Evolutionary conservation across 1,284 basidiomycete genomes (phyloP).

Genomic region (Irpex sp.): DNA sequence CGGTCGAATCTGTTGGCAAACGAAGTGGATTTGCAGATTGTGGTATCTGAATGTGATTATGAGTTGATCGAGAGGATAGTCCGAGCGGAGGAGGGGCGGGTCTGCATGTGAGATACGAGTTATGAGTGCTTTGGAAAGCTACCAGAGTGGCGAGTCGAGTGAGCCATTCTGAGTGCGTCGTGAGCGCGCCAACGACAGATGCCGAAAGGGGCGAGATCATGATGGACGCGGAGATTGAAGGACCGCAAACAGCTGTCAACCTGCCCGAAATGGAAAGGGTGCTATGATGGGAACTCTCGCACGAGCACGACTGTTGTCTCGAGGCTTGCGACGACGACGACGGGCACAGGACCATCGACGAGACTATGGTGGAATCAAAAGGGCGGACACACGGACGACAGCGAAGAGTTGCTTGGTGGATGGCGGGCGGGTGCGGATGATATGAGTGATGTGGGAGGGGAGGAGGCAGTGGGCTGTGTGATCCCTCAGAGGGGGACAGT

Average conservation of each 20-base stretch:
- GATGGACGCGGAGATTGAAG: slow-evolving; percentile 16
- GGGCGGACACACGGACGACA: not conserved
- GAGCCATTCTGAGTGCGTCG: slow-evolving; percentile 9
- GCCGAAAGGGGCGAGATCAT: slow-evolving; percentile 13
- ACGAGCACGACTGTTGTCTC: not conserved
- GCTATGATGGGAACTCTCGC: slow-evolving; percentile 12
- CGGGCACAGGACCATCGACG: not conserved
- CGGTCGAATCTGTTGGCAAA: slow-evolving; percentile 13
- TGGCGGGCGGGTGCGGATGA: not conserved
- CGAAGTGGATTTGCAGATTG: slow-evolving; percentile 8
- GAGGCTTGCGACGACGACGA: not conserved
- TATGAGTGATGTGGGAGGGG: not conserved
- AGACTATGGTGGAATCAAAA: not conserved
- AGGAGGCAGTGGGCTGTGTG: not conserved
- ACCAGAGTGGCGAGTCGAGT: slow-evolving; percentile 13
- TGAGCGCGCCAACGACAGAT: slow-evolving; percentile 5
- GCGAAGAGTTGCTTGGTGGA: not conserved
- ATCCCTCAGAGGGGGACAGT: not conserved
- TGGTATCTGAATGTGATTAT: slow-evolving; percentile 13
- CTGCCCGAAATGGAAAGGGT: slow-evolving; percentile 8
- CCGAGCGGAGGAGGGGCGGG: slow-evolving; percentile 8
- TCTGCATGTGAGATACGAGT: slow-evolving; percentile 15
- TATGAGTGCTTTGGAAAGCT: slow-evolving; percentile 14
- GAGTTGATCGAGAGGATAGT: slow-evolving; percentile 12
- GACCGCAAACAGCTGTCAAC: not conserved